Evolutionary conservation across 805 yeast genomes (phyloP).

Genomic region (Wickerhamiella vanderwaltii): DNA sequence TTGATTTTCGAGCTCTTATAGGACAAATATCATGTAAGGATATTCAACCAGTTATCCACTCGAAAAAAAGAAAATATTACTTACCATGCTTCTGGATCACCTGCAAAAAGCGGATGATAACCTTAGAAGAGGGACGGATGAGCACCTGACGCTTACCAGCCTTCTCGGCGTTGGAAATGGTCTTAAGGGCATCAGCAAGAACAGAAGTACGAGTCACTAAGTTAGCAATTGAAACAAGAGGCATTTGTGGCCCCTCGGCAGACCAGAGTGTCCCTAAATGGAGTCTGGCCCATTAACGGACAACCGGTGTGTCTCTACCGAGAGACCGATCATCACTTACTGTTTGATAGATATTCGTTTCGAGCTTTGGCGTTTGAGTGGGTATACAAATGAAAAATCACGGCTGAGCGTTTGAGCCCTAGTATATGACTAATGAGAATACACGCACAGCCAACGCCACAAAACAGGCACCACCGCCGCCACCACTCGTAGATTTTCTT

Average conservation of each 20-base stretch:
- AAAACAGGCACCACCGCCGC: no score
- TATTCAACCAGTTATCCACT: slow-evolving; percentile 96
- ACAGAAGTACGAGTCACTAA: slow-evolving; percentile 96
- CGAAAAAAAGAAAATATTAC: slow-evolving; percentile 37
- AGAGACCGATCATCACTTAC: slow-evolving; percentile 26
- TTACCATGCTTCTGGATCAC: slow-evolving; percentile 96
- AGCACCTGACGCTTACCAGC: slow-evolving; percentile 98
- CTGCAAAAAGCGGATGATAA: slow-evolving; percentile 88
- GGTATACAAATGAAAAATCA: no score
- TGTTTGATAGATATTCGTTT: slow-evolving; percentile 15
- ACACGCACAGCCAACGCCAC: no score
- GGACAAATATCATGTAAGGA: slow-evolving; percentile 66
- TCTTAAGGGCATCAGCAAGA: slow-evolving; percentile 96
- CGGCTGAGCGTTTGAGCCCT: no score
- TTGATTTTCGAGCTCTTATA: slow-evolving; percentile 89
- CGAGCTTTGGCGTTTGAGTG: no score
- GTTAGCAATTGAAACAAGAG: slow-evolving; percentile 20
- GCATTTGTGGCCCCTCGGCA: background rate
- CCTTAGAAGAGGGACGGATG: slow-evolving; percentile 97
- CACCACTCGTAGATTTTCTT: no score
- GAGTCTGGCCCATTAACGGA: slow-evolving; percentile 19
- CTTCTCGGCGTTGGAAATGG: slow-evolving; percentile 98
- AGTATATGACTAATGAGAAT: no score
- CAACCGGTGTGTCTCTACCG: slow-evolving; percentile 25
- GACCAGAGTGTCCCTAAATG: slow-evolving; percentile 24